These are phyloP conservation scores for Pythium pectinolyticum DNA, from an alignment of 352 stramenopile genomes.

Conservation along the genomic window DNA sequence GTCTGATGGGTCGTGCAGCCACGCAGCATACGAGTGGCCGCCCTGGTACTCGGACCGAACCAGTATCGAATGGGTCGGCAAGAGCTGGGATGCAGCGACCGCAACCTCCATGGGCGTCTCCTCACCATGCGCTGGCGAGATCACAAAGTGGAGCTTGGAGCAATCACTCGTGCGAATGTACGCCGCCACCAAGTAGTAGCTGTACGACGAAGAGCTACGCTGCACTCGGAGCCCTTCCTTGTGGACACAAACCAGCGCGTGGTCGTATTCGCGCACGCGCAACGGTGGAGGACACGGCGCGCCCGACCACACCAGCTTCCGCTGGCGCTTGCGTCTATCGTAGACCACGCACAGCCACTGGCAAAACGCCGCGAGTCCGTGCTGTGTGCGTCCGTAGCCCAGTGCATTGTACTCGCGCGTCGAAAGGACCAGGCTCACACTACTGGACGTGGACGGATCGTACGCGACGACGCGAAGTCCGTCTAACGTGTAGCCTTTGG, in stretches of 20 bases:
- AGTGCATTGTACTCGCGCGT: constrained; percentile 48
- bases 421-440: constrained; percentile 40
- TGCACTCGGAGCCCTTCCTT: constrained; percentile 50
- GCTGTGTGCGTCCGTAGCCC: constrained; percentile 45
- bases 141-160: constrained; percentile 44
- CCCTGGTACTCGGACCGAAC: constrained; percentile 12
- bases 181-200: constrained; percentile 34
- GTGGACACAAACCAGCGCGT: constrained; percentile 52
- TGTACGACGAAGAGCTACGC: not conserved
- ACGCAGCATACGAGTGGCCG: constrained; percentile 31
- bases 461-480: constrained; percentile 56
- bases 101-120: constrained; percentile 2
- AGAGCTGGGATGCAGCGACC: constrained; percentile 25
- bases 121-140: not conserved
- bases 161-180: constrained; percentile 40
- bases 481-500: constrained; percentile 48
- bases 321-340: constrained; percentile 46
- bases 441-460: constrained; percentile 40
- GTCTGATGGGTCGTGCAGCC: constrained; percentile 22
- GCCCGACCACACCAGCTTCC: constrained; percentile 63
- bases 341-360: constrained; percentile 65
- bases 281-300: constrained; percentile 49
- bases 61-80: constrained; percentile 33
- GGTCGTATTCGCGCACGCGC: constrained; percentile 52
- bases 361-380: constrained; percentile 48